phyloP scores from a whole-genome alignment of 208 protist species.

The Trichomonas vaginalis region DNA sequence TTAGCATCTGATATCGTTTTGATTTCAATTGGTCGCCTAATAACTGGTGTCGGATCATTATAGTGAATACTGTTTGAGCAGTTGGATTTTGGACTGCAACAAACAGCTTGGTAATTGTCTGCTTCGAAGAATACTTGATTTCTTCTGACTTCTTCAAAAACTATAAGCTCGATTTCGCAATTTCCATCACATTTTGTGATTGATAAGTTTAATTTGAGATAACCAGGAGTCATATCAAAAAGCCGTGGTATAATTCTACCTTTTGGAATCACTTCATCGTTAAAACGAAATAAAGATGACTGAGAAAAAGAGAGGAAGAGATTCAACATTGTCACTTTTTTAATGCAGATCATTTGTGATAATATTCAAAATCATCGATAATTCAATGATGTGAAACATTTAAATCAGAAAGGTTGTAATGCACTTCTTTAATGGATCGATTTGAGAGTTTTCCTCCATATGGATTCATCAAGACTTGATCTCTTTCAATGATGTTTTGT shows the following conservation, averaged over 20 bases:
- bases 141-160: background rate
- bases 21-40: background rate
- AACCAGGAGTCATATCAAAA: background rate
- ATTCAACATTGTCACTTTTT: background rate
- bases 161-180: background rate
- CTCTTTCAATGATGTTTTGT: too few relatives aligned
- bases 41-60: background rate
- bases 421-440: too few relatives aligned
- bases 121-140: background rate
- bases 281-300: background rate
- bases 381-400: too few relatives aligned
- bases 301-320: background rate
- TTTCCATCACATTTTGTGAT: background rate
- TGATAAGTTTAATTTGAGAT: background rate
- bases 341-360: too few relatives aligned
- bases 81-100: background rate
- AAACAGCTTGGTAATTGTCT: background rate
- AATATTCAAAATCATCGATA: too few relatives aligned
- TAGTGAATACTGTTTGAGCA: background rate
- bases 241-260: background rate
- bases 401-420: too few relatives aligned
- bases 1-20: background rate
- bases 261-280: background rate
- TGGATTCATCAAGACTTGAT: too few relatives aligned
- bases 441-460: too few relatives aligned